These are phyloP conservation scores for Didymella lethalis DNA, from an alignment of 2,329 filamentous ascomycete genomes.

Conservation along the genomic window DNA sequence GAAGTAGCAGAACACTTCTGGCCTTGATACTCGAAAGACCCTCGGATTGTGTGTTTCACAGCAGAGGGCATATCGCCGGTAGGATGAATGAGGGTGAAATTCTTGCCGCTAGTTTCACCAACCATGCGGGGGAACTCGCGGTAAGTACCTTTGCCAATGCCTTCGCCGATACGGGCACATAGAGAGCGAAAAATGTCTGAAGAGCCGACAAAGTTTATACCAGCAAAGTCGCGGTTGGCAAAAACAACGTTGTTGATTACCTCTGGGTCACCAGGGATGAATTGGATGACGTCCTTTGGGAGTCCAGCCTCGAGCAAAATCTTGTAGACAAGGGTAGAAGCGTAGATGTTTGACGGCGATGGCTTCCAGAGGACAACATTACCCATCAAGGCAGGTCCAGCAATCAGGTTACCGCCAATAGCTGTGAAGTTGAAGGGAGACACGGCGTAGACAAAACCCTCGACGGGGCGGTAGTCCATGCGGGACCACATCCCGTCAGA, in stretches of 20 bases:
- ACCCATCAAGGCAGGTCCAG: constrained; percentile 83
- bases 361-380: constrained; percentile 98
- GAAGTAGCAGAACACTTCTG: constrained; percentile 90
- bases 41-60: constrained; percentile 79
- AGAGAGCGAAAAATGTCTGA: constrained; percentile 88
- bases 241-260: constrained; percentile 80
- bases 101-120: constrained; percentile 90
- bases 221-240: constrained; percentile 78
- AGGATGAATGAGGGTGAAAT: constrained; percentile 83
- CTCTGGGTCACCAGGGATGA: constrained; percentile 84
- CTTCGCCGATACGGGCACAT: constrained; percentile 82
- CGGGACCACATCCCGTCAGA: constrained; percentile 83
- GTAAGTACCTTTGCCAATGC: constrained; percentile 81
- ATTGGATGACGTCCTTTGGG: constrained; percentile 87
- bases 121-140: constrained; percentile 84
- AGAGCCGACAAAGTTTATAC: constrained; percentile 92
- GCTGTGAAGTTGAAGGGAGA: constrained; percentile 97
- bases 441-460: constrained; percentile 93
- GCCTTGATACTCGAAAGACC: constrained; percentile 87
- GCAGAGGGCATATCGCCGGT: constrained; percentile 80
- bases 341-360: constrained; percentile 81
- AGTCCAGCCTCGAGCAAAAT: constrained; percentile 92
- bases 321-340: constrained; percentile 86
- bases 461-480: constrained; percentile 84
- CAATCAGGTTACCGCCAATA: constrained; percentile 84